Conservation (phyloP, 2,329 filamentous ascomycete genomes). For the Sporothrix protearum region DNA sequence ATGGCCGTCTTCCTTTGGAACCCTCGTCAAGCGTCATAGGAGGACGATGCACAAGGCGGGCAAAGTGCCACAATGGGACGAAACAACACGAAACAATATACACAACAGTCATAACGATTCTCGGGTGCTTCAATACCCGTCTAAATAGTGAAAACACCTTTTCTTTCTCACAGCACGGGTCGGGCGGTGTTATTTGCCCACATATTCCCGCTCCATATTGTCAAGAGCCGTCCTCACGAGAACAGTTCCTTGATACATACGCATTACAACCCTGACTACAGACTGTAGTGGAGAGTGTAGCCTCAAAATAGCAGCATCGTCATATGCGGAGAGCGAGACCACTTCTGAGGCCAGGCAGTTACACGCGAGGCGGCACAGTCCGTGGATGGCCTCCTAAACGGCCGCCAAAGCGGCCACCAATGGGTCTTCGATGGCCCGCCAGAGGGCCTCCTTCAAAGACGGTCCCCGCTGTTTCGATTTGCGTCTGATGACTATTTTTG, state of each 20-base stretch:
- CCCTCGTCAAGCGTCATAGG: background rate
- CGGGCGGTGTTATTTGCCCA: background rate
- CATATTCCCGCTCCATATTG: background rate
- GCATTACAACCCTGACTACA: background rate
- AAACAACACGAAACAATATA: background rate
- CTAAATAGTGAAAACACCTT: background rate
- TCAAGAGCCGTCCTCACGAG: background rate
- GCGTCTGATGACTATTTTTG: background rate
- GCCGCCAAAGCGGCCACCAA: background rate
- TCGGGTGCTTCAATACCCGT: background rate
- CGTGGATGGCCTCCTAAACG: background rate
- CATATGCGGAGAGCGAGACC: background rate
- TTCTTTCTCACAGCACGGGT: background rate
- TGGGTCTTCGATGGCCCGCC: background rate
- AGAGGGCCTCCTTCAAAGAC: background rate
- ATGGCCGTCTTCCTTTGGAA: background rate
- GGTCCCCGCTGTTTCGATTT: background rate
- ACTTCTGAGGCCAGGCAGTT: background rate
- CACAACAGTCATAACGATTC: background rate
- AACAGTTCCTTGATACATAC: too few relatives aligned
- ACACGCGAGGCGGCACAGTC: constrained; percentile 4
- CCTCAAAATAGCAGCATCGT: constrained; percentile 7
- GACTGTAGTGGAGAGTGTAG: background rate
- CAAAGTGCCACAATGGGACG: background rate
- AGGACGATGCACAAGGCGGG: background rate